Percentiles rank a stretch among this genome's conserved stretches.
Conservation (phyloP, 805 yeast genomes). For the Metschnikowia lachancei region DNA sequence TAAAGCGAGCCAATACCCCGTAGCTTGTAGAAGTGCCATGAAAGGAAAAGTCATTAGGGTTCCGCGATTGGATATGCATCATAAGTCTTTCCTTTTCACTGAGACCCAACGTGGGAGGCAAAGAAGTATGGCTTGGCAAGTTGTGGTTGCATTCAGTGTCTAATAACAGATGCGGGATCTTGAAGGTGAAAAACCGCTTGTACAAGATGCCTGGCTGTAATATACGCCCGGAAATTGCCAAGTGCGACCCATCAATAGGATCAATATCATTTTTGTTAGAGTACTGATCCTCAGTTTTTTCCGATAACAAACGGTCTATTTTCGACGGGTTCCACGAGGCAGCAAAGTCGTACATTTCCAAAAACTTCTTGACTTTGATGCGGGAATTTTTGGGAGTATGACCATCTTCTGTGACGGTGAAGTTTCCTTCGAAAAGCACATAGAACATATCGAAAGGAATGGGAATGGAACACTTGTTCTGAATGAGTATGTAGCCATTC, state of each 20-base stretch:
- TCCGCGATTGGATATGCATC: not conserved
- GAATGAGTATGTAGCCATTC: conserved; percentile 49
- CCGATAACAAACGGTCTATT: conserved; percentile 33
- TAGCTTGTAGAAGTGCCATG: conserved; percentile 35
- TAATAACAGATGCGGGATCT: conserved; percentile 35
- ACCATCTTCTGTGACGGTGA: conserved; percentile 22
- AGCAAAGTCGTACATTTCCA: conserved; percentile 42
- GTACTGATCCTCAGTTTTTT: conserved; percentile 15
- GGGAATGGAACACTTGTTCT: conserved; percentile 38
- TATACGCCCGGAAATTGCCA: conserved; percentile 19
- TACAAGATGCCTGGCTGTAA: conserved; percentile 25
- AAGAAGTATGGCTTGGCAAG: conserved; percentile 29
- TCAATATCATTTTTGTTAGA: conserved; percentile 23
- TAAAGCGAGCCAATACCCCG: conserved; percentile 39
- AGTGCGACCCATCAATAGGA: conserved; percentile 26
- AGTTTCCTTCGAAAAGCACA: conserved; percentile 53
- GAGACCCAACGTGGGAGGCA: conserved; percentile 39
- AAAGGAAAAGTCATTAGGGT: conserved; percentile 30
- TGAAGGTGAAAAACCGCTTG: conserved; percentile 43
- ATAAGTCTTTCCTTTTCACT: conserved; percentile 18
- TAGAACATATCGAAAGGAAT: conserved; percentile 63
- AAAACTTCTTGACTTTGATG: conserved; percentile 28
- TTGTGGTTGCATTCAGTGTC: conserved; percentile 39
- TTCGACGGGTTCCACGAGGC: conserved; percentile 49
- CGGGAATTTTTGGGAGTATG: conserved; percentile 19